phyloP scores from a whole-genome alignment of 208 protist genomes.

The Wallacemonas rigidus region DNA sequence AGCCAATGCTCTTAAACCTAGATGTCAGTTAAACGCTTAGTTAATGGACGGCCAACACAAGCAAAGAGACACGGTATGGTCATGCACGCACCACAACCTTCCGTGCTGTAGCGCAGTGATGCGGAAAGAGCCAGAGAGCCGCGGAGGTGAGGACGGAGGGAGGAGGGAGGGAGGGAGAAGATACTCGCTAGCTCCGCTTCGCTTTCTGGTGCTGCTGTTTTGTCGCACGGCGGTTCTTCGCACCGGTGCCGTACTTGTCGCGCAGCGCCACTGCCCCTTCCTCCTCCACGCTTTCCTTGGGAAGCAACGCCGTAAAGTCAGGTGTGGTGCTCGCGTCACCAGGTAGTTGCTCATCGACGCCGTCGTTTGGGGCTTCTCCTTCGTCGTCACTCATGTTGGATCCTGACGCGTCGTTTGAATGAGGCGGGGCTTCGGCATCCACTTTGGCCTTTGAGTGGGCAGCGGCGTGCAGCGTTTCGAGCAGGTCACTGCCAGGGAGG shows the following conservation, averaged over 20 bases:
- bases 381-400: background rate
- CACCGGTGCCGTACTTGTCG: conserved; percentile 48
- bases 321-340: background rate
- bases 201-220: background rate
- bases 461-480: conserved; percentile 24
- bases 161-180: no score
- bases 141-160: no score
- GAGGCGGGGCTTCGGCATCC: no score
- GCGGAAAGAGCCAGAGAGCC: no score
- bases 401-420: no score
- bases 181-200: no score
- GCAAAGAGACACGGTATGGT: background rate
- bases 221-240: conserved; percentile 29
- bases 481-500: conserved; percentile 60
- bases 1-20: background rate
- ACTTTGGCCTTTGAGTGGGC: background rate
- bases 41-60: background rate
- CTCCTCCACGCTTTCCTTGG: conserved; percentile 15
- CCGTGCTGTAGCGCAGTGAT: no score
- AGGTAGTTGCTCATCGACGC: background rate
- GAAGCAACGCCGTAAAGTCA: conserved; percentile 4
- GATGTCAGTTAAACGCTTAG: background rate
- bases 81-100: no score
- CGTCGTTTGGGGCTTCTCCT: conserved; percentile 10
- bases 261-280: conserved; percentile 44